phyloP scores from a whole-genome alignment of 1,139 yeast species.

The Pichia sp. region DNA sequence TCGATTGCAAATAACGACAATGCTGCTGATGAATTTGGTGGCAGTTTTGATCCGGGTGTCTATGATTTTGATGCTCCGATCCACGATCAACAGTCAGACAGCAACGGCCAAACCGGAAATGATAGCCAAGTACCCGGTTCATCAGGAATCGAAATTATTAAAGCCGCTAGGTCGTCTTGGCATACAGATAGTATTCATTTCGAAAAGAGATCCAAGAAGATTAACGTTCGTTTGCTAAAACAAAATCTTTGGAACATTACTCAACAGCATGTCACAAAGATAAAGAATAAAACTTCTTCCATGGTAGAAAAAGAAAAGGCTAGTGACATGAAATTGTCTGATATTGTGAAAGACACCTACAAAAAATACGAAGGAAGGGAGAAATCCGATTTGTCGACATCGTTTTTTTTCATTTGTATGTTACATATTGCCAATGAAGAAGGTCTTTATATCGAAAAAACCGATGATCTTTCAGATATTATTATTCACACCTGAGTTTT shows the following conservation, averaged over 20 bases:
- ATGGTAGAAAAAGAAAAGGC: constrained; percentile 1
- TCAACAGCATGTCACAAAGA: constrained; percentile 6
- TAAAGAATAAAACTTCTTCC: not conserved
- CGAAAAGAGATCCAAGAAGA: constrained; percentile 78
- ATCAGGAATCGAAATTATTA: not conserved
- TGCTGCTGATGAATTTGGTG: constrained; percentile 19
- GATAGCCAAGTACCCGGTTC: not conserved
- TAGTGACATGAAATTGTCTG: constrained; percentile 29
- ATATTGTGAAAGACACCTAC: constrained; percentile 47
- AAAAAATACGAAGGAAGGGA: constrained; percentile 48
- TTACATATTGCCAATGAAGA: constrained; percentile 88
- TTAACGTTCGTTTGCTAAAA: constrained; percentile 74
- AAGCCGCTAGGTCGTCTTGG: constrained; percentile 7
- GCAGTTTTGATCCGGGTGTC: constrained; percentile 24
- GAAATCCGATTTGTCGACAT: constrained; percentile 69
- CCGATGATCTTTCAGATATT: constrained; percentile 55
- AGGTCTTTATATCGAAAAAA: constrained; percentile 61
- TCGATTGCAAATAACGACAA: constrained; percentile 1
- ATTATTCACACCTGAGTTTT: constrained; percentile 31
- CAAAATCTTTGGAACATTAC: constrained; percentile 68
- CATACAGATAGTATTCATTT: constrained; percentile 43
- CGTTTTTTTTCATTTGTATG: constrained; percentile 81
- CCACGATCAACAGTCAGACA: not conserved
- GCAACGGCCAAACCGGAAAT: not conserved
- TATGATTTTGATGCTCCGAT: constrained; percentile 23